Percentiles rank a stretch among this genome's conserved stretches.
Evolutionary conservation across 2,329 filamentous ascomycete genomes (phyloP).

Genomic region (Cadophora sp.): DNA sequence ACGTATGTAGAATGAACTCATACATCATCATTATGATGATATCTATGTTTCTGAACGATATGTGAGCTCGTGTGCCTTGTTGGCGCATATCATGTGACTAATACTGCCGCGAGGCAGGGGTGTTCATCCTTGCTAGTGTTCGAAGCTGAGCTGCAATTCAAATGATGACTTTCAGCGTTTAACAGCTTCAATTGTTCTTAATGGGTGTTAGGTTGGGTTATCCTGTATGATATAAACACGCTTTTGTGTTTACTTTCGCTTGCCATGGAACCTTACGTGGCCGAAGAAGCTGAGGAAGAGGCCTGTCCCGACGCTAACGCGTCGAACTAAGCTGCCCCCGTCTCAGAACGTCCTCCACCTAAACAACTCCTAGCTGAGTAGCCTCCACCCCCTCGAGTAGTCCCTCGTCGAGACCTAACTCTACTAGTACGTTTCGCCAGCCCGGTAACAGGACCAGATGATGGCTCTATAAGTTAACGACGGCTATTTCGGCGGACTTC

Average conservation of each 20-base stretch:
- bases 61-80: no score
- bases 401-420: constrained; percentile 1
- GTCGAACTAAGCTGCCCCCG: neutral
- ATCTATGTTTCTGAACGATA: no score
- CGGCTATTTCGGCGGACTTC: neutral
- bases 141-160: neutral
- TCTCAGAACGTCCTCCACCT: neutral
- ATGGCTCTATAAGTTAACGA: neutral
- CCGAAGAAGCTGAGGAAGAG: constrained; percentile 10
- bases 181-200: neutral
- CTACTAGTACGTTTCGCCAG: constrained; percentile 17
- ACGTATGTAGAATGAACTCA: no score
- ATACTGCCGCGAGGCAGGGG: neutral
- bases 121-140: constrained; percentile 3
- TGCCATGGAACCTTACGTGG: constrained; percentile 9
- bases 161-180: neutral
- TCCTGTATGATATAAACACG: no score
- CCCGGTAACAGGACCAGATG: neutral
- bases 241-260: constrained; percentile 11
- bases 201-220: no score
- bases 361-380: neutral
- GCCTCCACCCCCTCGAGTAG: neutral
- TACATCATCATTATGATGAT: no score
- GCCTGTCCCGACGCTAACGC: constrained; percentile 6
- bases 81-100: no score